These are phyloP conservation scores for Solanum medicagineum DNA, from an alignment of 257 asterid species.

Conservation along the genomic window DNA sequence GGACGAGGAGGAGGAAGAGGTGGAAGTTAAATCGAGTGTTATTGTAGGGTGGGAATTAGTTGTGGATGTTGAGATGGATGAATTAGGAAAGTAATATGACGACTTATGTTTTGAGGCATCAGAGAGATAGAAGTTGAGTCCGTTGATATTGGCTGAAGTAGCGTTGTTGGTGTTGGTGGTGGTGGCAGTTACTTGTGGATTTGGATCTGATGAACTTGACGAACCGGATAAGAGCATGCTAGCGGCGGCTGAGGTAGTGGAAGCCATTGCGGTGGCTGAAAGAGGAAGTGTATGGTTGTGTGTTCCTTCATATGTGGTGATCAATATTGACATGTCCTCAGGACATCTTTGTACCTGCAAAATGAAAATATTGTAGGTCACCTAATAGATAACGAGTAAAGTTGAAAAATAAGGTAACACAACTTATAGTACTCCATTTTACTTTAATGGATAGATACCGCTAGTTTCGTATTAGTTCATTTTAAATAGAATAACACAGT, in stretches of 20 bases:
- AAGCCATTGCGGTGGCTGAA: constrained; percentile 89
- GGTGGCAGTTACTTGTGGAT: background rate
- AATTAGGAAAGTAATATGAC: constrained; percentile 54
- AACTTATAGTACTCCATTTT: background rate
- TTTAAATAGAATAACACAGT: too few relatives aligned
- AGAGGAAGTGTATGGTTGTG: constrained; percentile 82
- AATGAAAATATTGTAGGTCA: background rate
- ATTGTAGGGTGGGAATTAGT: constrained; percentile 57
- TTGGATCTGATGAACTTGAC: constrained; percentile 20
- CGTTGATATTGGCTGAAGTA: constrained; percentile 24
- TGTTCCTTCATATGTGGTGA: constrained; percentile 91
- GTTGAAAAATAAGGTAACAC: background rate
- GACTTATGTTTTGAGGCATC: constrained; percentile 55
- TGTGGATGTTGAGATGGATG: constrained; percentile 37
- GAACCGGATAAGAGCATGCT: constrained; percentile 74
- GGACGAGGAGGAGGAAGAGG: constrained; percentile 13
- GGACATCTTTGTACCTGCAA: constrained; percentile 88
- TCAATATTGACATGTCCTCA: constrained; percentile 81
- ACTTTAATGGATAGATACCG: background rate
- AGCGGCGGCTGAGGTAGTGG: constrained; percentile 70
- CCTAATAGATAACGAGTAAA: background rate
- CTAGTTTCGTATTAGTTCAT: background rate
- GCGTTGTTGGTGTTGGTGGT: background rate
- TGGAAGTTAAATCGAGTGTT: constrained; percentile 72
- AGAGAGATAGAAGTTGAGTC: constrained; percentile 57